Evolutionary conservation across 1,284 basidiomycete genomes (phyloP).

Genomic region (Sporisorium iseilematis-ciliati): DNA sequence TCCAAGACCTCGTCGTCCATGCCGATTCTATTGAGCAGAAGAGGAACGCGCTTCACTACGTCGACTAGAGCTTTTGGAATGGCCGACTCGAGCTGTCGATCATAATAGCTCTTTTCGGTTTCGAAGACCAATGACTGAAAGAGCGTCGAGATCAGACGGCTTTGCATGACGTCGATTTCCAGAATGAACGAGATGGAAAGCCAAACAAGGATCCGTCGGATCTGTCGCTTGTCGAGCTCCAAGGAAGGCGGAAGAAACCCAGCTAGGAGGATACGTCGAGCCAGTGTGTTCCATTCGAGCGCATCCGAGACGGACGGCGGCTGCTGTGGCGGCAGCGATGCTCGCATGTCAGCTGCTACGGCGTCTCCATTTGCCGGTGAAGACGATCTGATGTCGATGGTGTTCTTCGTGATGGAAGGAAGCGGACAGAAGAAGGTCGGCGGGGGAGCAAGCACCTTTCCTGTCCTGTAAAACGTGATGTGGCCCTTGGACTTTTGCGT

Average conservation of each 20-base stretch:
- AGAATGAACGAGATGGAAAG: constrained; percentile 23
- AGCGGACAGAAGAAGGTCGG: constrained; percentile 14
- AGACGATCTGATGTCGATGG: background rate
- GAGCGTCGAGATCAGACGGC: constrained; percentile 12
- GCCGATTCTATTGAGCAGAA: constrained; percentile 25
- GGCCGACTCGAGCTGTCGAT: constrained; percentile 4
- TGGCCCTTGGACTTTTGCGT: constrained; percentile 1
- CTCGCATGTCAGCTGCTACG: background rate
- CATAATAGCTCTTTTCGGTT: background rate
- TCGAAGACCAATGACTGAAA: constrained; percentile 17
- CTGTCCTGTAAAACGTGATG: constrained; percentile 22
- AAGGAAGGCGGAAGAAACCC: constrained; percentile 22
- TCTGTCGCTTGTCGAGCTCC: constrained; percentile 13
- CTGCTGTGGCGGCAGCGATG: background rate
- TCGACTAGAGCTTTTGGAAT: constrained; percentile 15
- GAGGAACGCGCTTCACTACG: constrained; percentile 19
- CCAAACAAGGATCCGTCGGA: constrained; percentile 39
- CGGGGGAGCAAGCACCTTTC: constrained; percentile 16
- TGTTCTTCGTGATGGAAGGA: constrained; percentile 3
- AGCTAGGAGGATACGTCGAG: constrained; percentile 21
- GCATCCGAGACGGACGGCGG: background rate
- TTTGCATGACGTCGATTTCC: constrained; percentile 17
- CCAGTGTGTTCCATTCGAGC: constrained; percentile 13
- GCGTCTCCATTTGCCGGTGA: background rate
- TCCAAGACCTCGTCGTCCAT: constrained; percentile 23